Percentiles rank a stretch among this genome's conserved stretches.
Conservation (phyloP, 106 monocot genomes). For the Apostasia shenzhenica region DNA sequence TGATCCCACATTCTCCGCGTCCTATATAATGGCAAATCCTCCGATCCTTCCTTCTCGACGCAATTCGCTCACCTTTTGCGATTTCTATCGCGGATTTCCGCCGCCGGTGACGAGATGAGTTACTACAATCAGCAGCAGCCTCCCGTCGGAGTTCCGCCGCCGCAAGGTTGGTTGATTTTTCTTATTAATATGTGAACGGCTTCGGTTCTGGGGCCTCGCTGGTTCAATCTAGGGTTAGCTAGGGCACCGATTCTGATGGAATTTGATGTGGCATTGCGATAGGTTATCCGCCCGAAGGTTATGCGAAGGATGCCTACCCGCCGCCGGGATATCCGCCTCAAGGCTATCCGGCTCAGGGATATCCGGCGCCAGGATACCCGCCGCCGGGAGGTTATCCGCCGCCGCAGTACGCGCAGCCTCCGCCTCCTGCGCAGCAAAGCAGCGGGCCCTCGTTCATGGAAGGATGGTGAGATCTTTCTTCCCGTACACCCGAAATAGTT, state of each 20-base stretch:
- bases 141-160: conserved; percentile 61
- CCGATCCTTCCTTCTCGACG: no score
- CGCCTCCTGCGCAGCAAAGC: conserved; percentile 32
- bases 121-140: conserved; percentile 57
- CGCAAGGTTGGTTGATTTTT: conserved; percentile 45
- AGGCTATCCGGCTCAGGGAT: conserved; percentile 40
- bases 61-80: no score
- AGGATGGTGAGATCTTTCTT: conserved; percentile 43
- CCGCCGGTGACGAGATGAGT: conserved; percentile 24
- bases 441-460: conserved; percentile 45
- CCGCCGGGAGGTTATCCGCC: conserved; percentile 17
- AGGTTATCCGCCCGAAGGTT: conserved; percentile 26
- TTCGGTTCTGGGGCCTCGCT: background rate
- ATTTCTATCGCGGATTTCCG: background rate
- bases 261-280: background rate
- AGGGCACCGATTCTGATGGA: background rate
- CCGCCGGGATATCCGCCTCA: conserved; percentile 31
- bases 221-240: conserved; percentile 12
- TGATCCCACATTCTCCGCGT: no score
- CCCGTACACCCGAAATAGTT: background rate
- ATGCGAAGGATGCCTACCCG: conserved; percentile 8
- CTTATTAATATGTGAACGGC: no score
- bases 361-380: conserved; percentile 28
- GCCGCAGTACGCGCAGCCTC: conserved; percentile 46
- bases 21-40: no score